Evolutionary conservation across 192 early-diverging fungal genomes (phyloP), one percentile per base, ranked within the genome.

Genomic region (Podila verticillata): DNA sequence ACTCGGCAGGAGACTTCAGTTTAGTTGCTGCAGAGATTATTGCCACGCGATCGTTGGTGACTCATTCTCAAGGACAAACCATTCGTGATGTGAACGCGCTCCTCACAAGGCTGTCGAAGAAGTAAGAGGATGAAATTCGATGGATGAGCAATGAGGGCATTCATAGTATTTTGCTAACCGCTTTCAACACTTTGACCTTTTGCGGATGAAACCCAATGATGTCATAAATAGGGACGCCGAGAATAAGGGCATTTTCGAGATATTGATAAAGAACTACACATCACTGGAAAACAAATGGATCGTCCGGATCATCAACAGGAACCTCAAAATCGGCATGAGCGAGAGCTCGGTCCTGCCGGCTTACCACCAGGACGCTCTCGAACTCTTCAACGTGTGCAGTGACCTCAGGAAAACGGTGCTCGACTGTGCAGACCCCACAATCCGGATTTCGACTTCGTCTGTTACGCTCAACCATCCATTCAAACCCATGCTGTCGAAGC

Each of bases 281-380:
- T 68, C 92, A 2, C 44, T 82, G 39, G 93, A 95, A 70, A 92
- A 95, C 72, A 89, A 87, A 36, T 95, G 94, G 94, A 79, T 95
- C 7, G 86, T 89, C 9, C 73, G 93, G 2, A 91, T 95, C 44
- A 91, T 95, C 66, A 75, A 94, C 30, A 93, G 90, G 86, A 90
- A 94, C 34, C 67, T 95, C 51, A 92, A 91, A 68, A 68, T 95
- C 28, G 91, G 91, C 22, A 88, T 95, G 64, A 88, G 87, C 5
- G 94, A 94, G 70, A 90, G 87, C 60, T 88, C 92, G 1, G 82
- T 95, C 22, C 77, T 95, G 28, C 74, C 82, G 5, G 66, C 85
- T 4, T 94, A 85, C 70, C 93, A 95, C 68, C 92, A 87, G 1
- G 88, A 95, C 48, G 94, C 94, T 7, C 61, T 83, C 12, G 87